Base-by-base conservation (phyloP, 306 rosid species). In the Carpinus fangiana region DNA sequence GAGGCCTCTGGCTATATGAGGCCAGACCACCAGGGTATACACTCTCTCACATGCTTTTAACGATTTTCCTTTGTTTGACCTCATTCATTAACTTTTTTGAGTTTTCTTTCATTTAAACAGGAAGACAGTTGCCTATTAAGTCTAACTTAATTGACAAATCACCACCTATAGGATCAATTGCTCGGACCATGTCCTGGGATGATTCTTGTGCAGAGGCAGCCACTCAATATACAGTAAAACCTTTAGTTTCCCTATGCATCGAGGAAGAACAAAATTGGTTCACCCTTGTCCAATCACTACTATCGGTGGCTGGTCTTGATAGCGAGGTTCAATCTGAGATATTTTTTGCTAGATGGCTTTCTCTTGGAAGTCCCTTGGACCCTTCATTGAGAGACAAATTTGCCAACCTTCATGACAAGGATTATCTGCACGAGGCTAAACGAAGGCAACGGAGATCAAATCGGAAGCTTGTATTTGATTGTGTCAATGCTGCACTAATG, bases 131-230 rank as follows among this genome's bases (percentile, higher is more conserved):
- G 34, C 55, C 78, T 4, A 67, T 78, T 0, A 96, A 81, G 89
- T 91, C 91, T 56, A 96, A 90, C 79, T 91, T 93, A 81, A 93
- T 96, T 64, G 99, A 93, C 93, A 95, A 95, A 79, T 93, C 99
- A 57, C 99, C 97, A 51, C 99, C 86, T 41, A 95, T 96, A 85
- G 99, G 83, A 88, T 96, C 99, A 70, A 88, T 96, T 67, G 82
- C 98, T 26, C 85, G 99, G 78, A 96, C 92, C 46, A 82, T 89
- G 20, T 87, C 96, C 66, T 91, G 96, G 98, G 93, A 87, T 65
- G 96, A 87, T 73, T 77, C 94, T 45, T 79, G 90, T 73, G 84
- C 82, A 52, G 95, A 87, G 68, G 57, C 86, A 26, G 74, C 90
- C 70, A 80, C 85, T 47, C 84, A 89, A 5, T 85, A 81, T 80